A percentile compares a stretch with the other conserved stretches of the same genome.
Conservation (phyloP, 208 protist species). For the Trypanosoma theileri region DNA sequence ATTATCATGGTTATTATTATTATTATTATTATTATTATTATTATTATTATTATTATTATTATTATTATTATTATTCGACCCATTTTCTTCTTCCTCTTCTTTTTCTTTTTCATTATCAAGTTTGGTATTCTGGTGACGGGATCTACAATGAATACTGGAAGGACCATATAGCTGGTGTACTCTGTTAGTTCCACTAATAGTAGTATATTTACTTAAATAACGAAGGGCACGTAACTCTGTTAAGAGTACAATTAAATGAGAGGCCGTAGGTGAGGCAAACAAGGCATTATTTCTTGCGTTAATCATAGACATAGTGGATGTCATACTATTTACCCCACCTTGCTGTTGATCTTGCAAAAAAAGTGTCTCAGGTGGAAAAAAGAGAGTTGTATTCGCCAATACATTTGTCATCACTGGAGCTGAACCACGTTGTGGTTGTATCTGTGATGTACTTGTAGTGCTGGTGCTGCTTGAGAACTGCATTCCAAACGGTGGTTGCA, state of each 20-base stretch:
- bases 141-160: conserved; percentile 24
- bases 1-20: background rate
- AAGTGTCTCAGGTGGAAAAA: conserved; percentile 20
- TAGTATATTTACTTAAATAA: conserved; percentile 45
- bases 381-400: conserved; percentile 5
- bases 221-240: conserved; percentile 69
- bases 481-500: conserved; percentile 63
- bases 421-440: conserved; percentile 4
- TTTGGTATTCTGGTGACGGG: conserved; percentile 12
- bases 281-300: conserved; percentile 23
- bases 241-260: conserved; percentile 67
- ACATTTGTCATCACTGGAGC: background rate
- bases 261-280: conserved; percentile 42
- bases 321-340: background rate
- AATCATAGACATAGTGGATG: background rate
- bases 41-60: background rate
- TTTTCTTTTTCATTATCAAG: conserved; percentile 4
- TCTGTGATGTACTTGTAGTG: background rate
- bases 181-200: conserved; percentile 14
- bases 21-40: too few species aligned
- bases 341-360: background rate
- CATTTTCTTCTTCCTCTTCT: background rate
- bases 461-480: conserved; percentile 35
- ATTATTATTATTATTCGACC: background rate
- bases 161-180: conserved; percentile 25